phyloP scores from a whole-genome alignment of 2,329 filamentous ascomycete species.

The Cladosporium oxysporum region DNA sequence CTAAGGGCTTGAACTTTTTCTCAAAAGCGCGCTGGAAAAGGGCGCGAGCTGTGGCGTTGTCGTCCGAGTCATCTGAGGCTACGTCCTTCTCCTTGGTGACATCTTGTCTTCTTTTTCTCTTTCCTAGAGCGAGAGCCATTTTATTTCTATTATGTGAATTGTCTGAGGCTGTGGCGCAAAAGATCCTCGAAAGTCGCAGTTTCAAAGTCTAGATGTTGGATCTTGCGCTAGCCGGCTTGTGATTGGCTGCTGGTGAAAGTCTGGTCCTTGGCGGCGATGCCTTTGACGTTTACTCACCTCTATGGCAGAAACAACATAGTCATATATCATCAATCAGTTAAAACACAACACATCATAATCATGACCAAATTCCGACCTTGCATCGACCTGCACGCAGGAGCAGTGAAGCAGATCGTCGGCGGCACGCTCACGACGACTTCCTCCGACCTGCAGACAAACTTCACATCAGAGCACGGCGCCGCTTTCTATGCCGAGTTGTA shows the following conservation, averaged over 20 bases:
- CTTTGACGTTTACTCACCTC: neutral
- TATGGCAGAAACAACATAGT: neutral
- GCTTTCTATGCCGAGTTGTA: constrained; percentile 82
- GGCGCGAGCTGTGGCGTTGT: constrained; percentile 61
- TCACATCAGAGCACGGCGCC: constrained; percentile 81
- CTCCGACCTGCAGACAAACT: constrained; percentile 76
- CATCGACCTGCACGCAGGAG: constrained; percentile 95
- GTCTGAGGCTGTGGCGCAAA: constrained; percentile 4
- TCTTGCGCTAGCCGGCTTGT: neutral
- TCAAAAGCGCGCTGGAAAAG: constrained; percentile 86
- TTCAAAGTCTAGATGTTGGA: constrained; percentile 16
- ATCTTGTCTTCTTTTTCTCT: constrained; percentile 46
- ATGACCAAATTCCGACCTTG: constrained; percentile 97
- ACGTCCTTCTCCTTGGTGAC: constrained; percentile 22
- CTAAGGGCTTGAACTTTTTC: constrained; percentile 73
- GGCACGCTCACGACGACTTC: constrained; percentile 71
- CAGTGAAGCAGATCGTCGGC: constrained; percentile 98
- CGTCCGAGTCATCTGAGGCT: constrained; percentile 27
- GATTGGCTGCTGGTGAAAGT: constrained; percentile 5
- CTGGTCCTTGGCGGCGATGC: constrained; percentile 4
- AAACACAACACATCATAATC: constrained; percentile 4
- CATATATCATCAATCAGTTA: neutral
- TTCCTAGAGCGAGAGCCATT: constrained; percentile 48
- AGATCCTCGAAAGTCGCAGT: constrained; percentile 3
- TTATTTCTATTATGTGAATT: neutral